A percentile compares a stretch with the other conserved stretches of the same genome.
Evolutionary conservation across 495 filamentous ascomycete species (phyloP).

Genomic region (Delitschia confertaspora): DNA sequence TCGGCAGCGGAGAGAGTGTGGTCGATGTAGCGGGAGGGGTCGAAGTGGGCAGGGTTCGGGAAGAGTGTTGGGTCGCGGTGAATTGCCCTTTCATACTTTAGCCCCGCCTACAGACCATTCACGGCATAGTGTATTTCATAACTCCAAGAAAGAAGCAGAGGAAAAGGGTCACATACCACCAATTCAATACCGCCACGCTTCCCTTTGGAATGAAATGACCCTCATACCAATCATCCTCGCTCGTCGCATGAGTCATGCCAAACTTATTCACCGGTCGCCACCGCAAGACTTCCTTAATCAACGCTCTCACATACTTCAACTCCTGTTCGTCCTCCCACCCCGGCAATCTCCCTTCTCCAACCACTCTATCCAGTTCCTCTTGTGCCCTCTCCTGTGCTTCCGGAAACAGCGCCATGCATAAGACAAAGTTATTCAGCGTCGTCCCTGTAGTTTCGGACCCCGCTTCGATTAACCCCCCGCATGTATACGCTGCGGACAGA

Average conservation of each 20-base stretch:
- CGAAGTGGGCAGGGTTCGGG: constrained; percentile 18
- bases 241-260: constrained; percentile 22
- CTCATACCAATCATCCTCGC: constrained; percentile 28
- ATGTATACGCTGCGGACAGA: constrained; percentile 24
- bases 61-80: constrained; percentile 22
- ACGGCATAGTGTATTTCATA: neutral
- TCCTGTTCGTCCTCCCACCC: constrained; percentile 26
- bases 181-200: constrained; percentile 17
- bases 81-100: no score
- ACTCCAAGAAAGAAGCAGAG: neutral
- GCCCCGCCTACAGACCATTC: no score
- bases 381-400: constrained; percentile 25
- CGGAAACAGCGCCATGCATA: constrained; percentile 25
- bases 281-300: constrained; percentile 28
- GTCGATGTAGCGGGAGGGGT: constrained; percentile 22
- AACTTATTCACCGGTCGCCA: constrained; percentile 28
- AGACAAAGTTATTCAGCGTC: constrained; percentile 29
- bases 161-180: constrained; percentile 18
- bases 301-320: constrained; percentile 26
- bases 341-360: constrained; percentile 24
- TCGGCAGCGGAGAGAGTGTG: constrained; percentile 11
- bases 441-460: constrained; percentile 31
- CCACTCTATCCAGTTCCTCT: constrained; percentile 29
- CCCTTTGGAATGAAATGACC: constrained; percentile 28
- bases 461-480: constrained; percentile 31